These are phyloP conservation scores for Dactylonectria estremocensis DNA, from an alignment of 2,329 filamentous ascomycete genomes.

Conservation along the genomic window DNA sequence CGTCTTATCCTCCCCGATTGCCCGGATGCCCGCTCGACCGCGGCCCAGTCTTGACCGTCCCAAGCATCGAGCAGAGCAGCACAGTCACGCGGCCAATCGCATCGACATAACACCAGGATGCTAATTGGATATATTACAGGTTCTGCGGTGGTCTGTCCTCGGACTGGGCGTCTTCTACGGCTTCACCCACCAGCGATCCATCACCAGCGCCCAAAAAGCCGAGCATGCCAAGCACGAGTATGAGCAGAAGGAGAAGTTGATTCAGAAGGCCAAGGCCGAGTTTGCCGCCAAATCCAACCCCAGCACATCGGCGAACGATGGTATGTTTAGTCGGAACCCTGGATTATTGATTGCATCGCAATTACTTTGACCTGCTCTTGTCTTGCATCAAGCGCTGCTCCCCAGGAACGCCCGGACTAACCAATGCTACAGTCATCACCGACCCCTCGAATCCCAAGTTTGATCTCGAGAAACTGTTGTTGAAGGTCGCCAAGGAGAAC, in stretches of 20 bases:
- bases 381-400: not conserved
- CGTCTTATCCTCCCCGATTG: slow-evolving; percentile 53
- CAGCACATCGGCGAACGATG: slow-evolving; percentile 52
- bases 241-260: slow-evolving; percentile 91
- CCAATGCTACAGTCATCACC: slow-evolving; percentile 49
- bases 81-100: slow-evolving; percentile 37
- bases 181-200: slow-evolving; percentile 90
- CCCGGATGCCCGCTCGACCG: slow-evolving; percentile 44
- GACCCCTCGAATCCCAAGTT: slow-evolving; percentile 91
- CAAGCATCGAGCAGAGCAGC: slow-evolving; percentile 33
- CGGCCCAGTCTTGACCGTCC: slow-evolving; percentile 36
- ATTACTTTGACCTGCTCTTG: not conserved
- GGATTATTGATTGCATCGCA: slow-evolving; percentile 2
- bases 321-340: slow-evolving; percentile 44
- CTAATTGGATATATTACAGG: slow-evolving; percentile 70
- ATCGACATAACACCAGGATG: slow-evolving; percentile 29
- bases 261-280: slow-evolving; percentile 92
- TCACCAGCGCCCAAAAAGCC: slow-evolving; percentile 80
- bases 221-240: slow-evolving; percentile 85
- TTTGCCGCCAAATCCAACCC: slow-evolving; percentile 83
- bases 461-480: slow-evolving; percentile 90
- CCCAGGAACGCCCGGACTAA: slow-evolving; percentile 40
- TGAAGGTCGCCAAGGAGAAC: slow-evolving; percentile 71
- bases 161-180: slow-evolving; percentile 95
- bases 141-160: slow-evolving; percentile 96